These are phyloP conservation scores for Botryotinia narcissicola DNA, from an alignment of 2,329 filamentous ascomycete species.

Conservation along the genomic window DNA sequence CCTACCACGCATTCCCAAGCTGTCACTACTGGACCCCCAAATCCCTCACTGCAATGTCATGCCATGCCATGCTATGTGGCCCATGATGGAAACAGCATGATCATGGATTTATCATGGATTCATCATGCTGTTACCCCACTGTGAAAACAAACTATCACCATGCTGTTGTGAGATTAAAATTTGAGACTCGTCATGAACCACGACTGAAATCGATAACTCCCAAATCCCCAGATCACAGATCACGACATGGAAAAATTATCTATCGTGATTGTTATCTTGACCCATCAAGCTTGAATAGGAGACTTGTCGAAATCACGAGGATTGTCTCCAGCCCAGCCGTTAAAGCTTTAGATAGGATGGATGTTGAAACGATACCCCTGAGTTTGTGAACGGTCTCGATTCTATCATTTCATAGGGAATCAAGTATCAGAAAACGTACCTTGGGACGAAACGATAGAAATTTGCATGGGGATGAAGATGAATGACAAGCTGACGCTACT, in stretches of 20 bases:
- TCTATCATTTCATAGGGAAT: background rate
- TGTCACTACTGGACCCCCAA: background rate
- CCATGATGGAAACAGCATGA: background rate
- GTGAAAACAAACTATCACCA: background rate
- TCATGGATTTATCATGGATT: background rate
- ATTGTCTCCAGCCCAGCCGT: background rate
- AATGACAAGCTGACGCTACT: background rate
- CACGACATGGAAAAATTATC: slow-evolving; percentile 9
- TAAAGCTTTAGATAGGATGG: background rate
- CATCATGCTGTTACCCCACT: background rate
- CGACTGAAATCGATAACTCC: slow-evolving; percentile 4
- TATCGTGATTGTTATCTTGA: slow-evolving; percentile 8
- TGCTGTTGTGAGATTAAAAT: slow-evolving; percentile 9
- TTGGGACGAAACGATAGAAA: background rate
- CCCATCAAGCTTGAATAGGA: background rate
- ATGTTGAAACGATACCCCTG: slow-evolving; percentile 3
- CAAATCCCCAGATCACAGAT: slow-evolving; percentile 9
- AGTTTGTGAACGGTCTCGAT: background rate
- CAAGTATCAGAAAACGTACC: background rate
- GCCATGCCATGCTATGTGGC: background rate
- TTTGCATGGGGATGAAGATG: background rate
- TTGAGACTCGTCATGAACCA: slow-evolving; percentile 17
- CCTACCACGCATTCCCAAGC: background rate
- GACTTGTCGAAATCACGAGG: slow-evolving; percentile 11
- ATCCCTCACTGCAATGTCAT: background rate